Conservation (phyloP, 768 basidiomycete genomes). For the Phylloporus arenicola region DNA sequence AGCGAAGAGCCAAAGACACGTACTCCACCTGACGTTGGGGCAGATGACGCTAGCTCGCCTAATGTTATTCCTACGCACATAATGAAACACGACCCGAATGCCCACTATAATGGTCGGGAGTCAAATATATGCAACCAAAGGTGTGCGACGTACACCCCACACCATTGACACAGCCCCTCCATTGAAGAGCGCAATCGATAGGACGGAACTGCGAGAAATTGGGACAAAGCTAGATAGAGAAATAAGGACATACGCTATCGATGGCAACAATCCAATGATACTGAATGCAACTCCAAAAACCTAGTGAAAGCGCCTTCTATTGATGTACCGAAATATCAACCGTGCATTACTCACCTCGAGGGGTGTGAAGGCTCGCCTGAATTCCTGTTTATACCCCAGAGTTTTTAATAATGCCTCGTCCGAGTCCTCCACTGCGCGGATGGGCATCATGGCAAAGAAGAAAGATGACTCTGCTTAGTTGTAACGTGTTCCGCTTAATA, state of each 20-base stretch:
- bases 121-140: not conserved
- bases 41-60: conserved; percentile 35
- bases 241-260: conserved; percentile 44
- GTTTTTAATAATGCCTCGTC: conserved; percentile 26
- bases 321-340: not conserved
- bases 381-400: conserved; percentile 33
- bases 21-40: conserved; percentile 36
- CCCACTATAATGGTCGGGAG: conserved; percentile 24
- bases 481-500: not conserved
- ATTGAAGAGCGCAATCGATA: conserved; percentile 41
- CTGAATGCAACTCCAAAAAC: conserved; percentile 67
- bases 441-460: not conserved
- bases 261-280: conserved; percentile 59
- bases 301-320: conserved; percentile 29
- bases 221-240: conserved; percentile 7
- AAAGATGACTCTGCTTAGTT: not conserved
- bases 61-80: conserved; percentile 34
- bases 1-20: not conserved
- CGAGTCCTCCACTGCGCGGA: conserved; percentile 2
- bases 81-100: conserved; percentile 33
- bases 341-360: conserved; percentile 18
- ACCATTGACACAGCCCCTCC: conserved; percentile 43
- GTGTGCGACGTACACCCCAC: conserved; percentile 31
- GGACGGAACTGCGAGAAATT: conserved; percentile 32
- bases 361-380: conserved; percentile 28